Evolutionary conservation across 352 stramenopile species (phyloP).

Genomic region (Phytophthora constricta): DNA sequence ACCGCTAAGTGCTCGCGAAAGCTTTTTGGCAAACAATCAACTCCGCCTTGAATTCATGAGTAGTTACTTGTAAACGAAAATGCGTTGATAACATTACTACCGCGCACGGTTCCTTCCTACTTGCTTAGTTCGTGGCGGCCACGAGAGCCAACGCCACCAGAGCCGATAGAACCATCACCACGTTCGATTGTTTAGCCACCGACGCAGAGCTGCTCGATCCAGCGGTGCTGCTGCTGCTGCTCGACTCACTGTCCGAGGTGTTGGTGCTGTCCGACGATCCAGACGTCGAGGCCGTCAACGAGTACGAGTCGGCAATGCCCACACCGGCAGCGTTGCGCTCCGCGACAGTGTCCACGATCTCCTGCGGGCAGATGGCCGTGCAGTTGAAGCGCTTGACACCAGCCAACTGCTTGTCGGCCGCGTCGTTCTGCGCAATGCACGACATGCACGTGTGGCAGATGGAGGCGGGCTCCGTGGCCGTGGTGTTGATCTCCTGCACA

Average conservation of each 20-base stretch:
- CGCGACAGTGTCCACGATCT: constrained; percentile 68
- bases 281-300: constrained; percentile 29
- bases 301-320: constrained; percentile 65
- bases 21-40: too few relatives aligned
- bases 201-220: constrained; percentile 20
- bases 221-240: constrained; percentile 22
- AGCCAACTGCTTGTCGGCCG: constrained; percentile 54
- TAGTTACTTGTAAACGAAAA: too few relatives aligned
- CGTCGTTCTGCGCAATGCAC: constrained; percentile 80
- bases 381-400: constrained; percentile 77
- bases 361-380: constrained; percentile 69
- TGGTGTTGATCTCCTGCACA: constrained; percentile 74
- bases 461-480: constrained; percentile 55
- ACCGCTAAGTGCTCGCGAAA: too few relatives aligned
- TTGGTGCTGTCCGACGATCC: constrained; percentile 33
- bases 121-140: constrained; percentile 29
- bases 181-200: constrained; percentile 15
- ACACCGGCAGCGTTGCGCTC: constrained; percentile 61
- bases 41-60: too few relatives aligned
- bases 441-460: constrained; percentile 87
- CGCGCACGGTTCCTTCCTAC: neutral
- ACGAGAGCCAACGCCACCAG: constrained; percentile 26
- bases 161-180: constrained; percentile 20
- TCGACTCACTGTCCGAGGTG: constrained; percentile 9
- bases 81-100: neutral